Evolutionary conservation across 768 basidiomycete genomes (phyloP), one percentile per base, ranked within the genome.

Genomic region (Polyporus arcularius): DNA sequence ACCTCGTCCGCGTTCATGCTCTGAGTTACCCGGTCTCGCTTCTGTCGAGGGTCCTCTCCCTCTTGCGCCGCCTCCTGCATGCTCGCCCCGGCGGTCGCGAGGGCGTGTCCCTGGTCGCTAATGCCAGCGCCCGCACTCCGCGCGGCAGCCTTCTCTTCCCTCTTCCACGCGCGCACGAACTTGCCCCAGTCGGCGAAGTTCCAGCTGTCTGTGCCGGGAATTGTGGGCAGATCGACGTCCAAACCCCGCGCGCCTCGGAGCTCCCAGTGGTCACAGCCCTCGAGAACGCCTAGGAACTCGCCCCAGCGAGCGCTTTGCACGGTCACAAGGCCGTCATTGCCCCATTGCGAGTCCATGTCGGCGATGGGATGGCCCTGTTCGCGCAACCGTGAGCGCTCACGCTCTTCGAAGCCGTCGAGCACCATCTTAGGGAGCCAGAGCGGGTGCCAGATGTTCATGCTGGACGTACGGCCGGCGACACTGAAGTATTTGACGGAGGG

Each of bases 391-490:
- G 80, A 73, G 70, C 86, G 74, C 67, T 85, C 80, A 55, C 77
- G 80, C 62, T 84, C 82, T 68, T 95, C 94, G 21, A 85, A 82
- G 0, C 91, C 89, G 69, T 99, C 96, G 40, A 98, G 78, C 32
- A 99, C 89, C 76, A 96, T 82, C 76, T 98, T 97, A 0, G 96
- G 94, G 40, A 98, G 80, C 94, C 96, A 99, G 55, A 99, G 86
- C 0, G 97, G 97, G 72, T 98, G 97, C 88, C 90, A 93, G 35
- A 96, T 80, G 72, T 73, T 85, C 64, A 89, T 80, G 47, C 77
- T 74, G 16, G 79, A 75, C 55, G 85, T 78, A n/a, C 94, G 85
- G 0, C 91, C 92, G 0, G 94, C 92, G 41, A 98, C 86, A 65
- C 90, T 93, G 72, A 88, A 97, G 77, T 99, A 99, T 68, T 90